phyloP scores from a whole-genome alignment of 2,329 filamentous ascomycete genomes.

The Colletotrichum theobromicola region DNA sequence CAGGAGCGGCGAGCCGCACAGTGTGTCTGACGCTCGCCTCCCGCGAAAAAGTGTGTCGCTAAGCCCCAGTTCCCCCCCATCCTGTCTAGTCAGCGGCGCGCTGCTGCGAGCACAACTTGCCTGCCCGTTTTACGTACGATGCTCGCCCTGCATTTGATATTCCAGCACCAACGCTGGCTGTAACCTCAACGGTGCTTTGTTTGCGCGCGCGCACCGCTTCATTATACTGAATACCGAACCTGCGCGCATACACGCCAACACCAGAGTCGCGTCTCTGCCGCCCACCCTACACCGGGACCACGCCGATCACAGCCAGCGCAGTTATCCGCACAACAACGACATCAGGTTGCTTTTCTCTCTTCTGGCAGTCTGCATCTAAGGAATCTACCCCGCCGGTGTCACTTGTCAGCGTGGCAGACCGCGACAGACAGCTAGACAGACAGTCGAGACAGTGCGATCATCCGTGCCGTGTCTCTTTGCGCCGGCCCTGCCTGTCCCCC shows the following conservation, averaged over 20 bases:
- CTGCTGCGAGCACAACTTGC: neutral
- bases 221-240: neutral
- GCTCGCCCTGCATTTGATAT: neutral
- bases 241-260: neutral
- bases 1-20: slow-evolving; percentile 10
- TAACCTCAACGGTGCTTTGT: neutral
- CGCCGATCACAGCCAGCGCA: neutral
- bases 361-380: neutral
- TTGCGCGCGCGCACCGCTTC: neutral
- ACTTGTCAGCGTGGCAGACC: neutral
- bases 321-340: neutral
- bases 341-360: neutral
- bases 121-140: neutral
- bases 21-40: neutral
- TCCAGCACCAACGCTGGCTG: neutral
- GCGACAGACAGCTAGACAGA: neutral
- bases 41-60: neutral
- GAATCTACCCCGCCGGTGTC: neutral
- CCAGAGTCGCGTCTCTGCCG: neutral
- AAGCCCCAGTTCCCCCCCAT: neutral
- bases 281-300: neutral
- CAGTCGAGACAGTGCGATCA: slow-evolving; percentile 11
- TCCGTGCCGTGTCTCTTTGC: slow-evolving; percentile 14
- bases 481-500: slow-evolving; percentile 2
- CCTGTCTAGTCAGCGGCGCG: neutral